Conservation (phyloP, 306 rosid genomes). For the Acacia acuminata region DNA sequence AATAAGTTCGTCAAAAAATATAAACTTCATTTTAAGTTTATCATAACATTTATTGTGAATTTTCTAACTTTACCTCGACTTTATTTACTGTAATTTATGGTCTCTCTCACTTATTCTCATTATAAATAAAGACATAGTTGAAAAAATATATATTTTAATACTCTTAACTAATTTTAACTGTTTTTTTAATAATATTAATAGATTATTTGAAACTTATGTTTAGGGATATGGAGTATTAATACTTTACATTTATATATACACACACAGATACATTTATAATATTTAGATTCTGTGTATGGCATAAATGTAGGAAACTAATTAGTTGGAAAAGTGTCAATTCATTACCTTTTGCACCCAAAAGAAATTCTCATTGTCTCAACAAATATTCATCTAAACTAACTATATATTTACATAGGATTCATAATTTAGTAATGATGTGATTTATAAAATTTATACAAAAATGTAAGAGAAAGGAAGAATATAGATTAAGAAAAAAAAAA, state of each 20-base stretch:
- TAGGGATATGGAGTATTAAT: no score
- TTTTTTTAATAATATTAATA: no score
- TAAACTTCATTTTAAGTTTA: no score
- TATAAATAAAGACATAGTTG: rapidly evolving
- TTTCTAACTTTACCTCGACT: no score
- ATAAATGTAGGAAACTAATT: background rate
- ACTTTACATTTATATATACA: background rate
- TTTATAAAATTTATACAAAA: background rate
- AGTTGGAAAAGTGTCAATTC: background rate
- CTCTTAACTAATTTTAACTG: no score
- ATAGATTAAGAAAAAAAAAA: background rate
- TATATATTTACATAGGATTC: background rate
- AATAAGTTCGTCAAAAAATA: no score
- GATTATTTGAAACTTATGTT: no score
- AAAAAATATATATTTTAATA: no score
- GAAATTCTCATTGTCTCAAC: background rate
- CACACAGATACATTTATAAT: no score
- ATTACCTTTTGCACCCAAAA: background rate
- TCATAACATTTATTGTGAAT: no score
- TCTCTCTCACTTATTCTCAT: no score
- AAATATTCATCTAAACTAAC: background rate
- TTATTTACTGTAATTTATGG: no score
- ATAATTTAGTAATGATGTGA: background rate
- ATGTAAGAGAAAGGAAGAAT: background rate
- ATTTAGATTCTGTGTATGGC: background rate